These are phyloP conservation scores for Triticum urartu DNA, from an alignment of 176 grass and related monocot species.

Conservation along the genomic window DNA sequence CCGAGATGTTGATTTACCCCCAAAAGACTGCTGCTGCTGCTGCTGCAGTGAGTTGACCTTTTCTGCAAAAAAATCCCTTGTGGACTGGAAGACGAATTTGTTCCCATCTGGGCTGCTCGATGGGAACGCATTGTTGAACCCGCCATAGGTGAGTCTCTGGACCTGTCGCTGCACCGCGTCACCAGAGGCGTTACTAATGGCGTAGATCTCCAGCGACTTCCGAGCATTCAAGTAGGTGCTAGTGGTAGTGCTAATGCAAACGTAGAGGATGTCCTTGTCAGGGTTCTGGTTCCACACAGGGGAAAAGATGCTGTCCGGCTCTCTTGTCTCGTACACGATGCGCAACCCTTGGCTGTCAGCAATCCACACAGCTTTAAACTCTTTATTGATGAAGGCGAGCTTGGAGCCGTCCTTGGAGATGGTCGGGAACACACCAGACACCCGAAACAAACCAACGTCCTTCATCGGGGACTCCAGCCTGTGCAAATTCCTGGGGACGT, in stretches of 20 bases:
- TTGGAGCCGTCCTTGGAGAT: slow-evolving; percentile 37
- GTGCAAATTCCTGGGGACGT: not conserved
- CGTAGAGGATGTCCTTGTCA: slow-evolving; percentile 26
- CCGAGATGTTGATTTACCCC: too few relatives aligned
- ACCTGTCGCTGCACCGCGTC: not conserved
- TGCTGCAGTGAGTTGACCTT: too few relatives aligned
- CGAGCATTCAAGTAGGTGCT: not conserved
- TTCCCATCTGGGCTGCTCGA: not conserved
- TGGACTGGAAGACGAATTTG: too few relatives aligned
- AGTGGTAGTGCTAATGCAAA: slow-evolving; percentile 26
- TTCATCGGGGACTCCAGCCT: slow-evolving; percentile 7
- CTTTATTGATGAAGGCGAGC: slow-evolving; percentile 34
- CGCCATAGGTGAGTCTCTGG: not conserved
- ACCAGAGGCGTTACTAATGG: not conserved
- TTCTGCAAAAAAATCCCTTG: too few relatives aligned
- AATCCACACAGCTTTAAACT: slow-evolving; percentile 26
- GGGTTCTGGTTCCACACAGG: slow-evolving; percentile 42
- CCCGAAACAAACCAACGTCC: slow-evolving; percentile 3
- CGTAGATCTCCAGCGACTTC: not conserved
- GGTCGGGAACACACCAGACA: slow-evolving; percentile 30
- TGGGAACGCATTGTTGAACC: slow-evolving; percentile 17
- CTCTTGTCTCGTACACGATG: not conserved
- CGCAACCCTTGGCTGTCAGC: slow-evolving; percentile 22
- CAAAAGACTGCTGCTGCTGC: too few relatives aligned
- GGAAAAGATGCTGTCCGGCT: not conserved